phyloP scores from a whole-genome alignment of 176 grass and related monocot genomes.

The Triticum turgidum region DNA sequence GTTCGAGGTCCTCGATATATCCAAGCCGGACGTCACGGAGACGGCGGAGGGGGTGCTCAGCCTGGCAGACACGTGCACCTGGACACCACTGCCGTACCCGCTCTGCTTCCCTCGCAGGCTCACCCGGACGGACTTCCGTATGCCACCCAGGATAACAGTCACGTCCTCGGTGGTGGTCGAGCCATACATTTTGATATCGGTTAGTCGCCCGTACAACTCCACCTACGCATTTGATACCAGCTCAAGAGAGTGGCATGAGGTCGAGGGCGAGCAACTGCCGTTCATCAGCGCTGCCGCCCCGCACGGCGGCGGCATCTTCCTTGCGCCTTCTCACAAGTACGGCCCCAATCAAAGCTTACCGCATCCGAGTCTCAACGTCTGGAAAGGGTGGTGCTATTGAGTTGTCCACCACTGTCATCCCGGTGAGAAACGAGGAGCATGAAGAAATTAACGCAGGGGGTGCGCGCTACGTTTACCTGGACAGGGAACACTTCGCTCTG shows the following conservation, averaged over 20 bases:
- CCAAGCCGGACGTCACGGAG: too few relatives aligned
- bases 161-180: background rate
- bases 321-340: background rate
- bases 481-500: background rate
- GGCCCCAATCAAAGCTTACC: background rate
- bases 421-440: background rate
- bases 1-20: too few relatives aligned
- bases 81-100: background rate
- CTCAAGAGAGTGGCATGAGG: background rate
- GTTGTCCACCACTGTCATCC: background rate
- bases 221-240: background rate
- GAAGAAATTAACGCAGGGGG: background rate
- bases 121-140: background rate
- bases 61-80: background rate
- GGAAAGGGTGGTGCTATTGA: background rate
- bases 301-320: background rate
- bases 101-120: slow-evolving; percentile 15
- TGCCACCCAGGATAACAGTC: background rate
- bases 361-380: background rate
- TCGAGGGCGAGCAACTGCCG: background rate
- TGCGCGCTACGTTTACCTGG: background rate
- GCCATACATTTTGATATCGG: background rate
- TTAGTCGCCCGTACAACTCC: background rate
- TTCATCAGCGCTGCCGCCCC: background rate
- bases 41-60: too few relatives aligned